A percentile compares a stretch with the other conserved stretches of the same genome.
phyloP scores from a whole-genome alignment of 768 basidiomycete genomes.

The Hericium coralloides region DNA sequence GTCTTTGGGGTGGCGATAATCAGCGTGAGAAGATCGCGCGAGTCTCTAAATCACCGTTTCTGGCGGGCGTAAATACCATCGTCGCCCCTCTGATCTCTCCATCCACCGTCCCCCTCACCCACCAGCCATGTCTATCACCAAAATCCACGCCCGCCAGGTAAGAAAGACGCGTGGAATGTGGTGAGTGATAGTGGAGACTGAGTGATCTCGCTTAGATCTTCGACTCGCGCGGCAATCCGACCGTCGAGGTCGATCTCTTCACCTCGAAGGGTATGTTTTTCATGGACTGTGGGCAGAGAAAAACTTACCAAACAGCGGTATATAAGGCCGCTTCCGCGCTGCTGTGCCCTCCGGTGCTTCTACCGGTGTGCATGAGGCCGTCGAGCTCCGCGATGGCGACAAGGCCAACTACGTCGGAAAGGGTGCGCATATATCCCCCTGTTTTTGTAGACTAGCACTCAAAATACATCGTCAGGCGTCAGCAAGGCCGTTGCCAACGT shows the following conservation, averaged over 20 bases:
- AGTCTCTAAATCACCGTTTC: conserved; percentile 11
- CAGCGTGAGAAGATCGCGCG: conserved; percentile 27
- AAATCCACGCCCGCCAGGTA: conserved; percentile 91
- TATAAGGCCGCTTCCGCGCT: conserved; percentile 81
- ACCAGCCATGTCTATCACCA: conserved; percentile 74
- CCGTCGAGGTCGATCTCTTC: conserved; percentile 87
- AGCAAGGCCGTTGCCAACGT: conserved; percentile 90
- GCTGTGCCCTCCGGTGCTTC: conserved; percentile 98
- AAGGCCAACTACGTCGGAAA: conserved; percentile 92
- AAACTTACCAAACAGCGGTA: conserved; percentile 6
- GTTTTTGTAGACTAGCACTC: not conserved
- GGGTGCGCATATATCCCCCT: conserved; percentile 40
- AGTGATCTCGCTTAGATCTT: conserved; percentile 65
- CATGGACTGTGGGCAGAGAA: not conserved
- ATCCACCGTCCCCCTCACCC: not conserved
- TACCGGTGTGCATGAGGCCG: conserved; percentile 96
- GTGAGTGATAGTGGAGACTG: not conserved
- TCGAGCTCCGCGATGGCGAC: conserved; percentile 96
- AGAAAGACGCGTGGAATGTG: conserved; percentile 6
- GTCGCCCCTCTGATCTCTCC: conserved; percentile 1
- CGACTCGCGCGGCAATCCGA: conserved; percentile 97
- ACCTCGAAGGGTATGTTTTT: conserved; percentile 68
- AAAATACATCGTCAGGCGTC: conserved; percentile 52
- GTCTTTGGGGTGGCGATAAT: conserved; percentile 30
- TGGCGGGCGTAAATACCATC: conserved; percentile 11